Conservation (phyloP, 331 rosid species). For the Pyrus hybrid region DNA sequence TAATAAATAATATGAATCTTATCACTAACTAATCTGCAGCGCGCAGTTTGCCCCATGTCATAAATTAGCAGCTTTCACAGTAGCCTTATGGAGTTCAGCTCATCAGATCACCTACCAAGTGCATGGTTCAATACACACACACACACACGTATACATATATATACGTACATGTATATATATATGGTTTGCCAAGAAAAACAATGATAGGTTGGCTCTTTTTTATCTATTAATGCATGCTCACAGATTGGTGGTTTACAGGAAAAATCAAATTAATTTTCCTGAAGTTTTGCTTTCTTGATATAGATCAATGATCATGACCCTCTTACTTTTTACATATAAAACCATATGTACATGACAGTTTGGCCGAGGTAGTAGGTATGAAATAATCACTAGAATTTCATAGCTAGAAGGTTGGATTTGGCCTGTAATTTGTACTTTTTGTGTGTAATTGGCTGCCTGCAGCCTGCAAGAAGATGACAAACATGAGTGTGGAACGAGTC, state of each 20-base stretch:
- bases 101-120: background rate
- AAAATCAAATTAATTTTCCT: background rate
- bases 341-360: background rate
- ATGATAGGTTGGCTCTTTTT: no score
- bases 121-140: no score
- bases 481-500: background rate
- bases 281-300: background rate
- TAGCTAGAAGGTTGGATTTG: background rate
- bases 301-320: background rate
- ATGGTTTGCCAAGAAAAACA: no score
- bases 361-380: background rate
- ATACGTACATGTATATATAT: no score
- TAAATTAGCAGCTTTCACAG: background rate
- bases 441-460: background rate
- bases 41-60: background rate
- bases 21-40: slow-evolving; percentile 6
- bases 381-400: slow-evolving; percentile 4
- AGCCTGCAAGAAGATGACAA: background rate
- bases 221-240: background rate
- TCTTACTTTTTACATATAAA: background rate
- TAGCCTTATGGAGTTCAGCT: background rate
- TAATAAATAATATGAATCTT: background rate
- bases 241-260: background rate
- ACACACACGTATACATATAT: no score
- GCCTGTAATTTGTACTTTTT: background rate